A percentile compares a stretch with the other conserved stretches of the same genome.
Conservation (phyloP, 2,329 filamentous ascomycete species). For the Epichloe hybrida region DNA sequence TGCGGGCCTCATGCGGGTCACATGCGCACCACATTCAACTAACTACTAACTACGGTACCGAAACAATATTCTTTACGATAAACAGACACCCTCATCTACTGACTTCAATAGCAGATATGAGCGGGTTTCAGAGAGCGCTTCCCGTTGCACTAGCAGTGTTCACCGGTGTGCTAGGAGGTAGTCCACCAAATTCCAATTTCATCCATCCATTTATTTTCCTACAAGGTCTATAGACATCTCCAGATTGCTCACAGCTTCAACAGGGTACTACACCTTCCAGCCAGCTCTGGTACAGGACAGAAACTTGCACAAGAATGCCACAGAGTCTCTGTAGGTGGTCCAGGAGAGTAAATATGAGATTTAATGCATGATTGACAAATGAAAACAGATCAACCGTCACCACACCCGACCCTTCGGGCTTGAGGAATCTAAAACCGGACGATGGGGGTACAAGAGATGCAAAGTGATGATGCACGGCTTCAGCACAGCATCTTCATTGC, state of each 20-base stretch:
- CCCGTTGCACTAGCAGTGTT: conserved; percentile 23
- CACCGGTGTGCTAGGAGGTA: conserved; percentile 24
- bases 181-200: not conserved
- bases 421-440: not conserved
- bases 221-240: not conserved
- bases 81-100: not conserved
- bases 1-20: not conserved
- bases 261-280: conserved; percentile 25
- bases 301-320: conserved; percentile 4
- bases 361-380: not conserved
- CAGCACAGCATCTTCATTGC: not conserved
- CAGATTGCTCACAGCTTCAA: not conserved
- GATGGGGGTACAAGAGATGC: not conserved
- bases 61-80: no score
- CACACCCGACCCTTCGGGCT: not conserved
- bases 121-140: conserved; percentile 20
- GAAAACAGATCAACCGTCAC: not conserved
- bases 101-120: conserved; percentile 11
- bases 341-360: not conserved
- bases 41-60: not conserved
- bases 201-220: not conserved
- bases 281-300: conserved; percentile 18
- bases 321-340: not conserved
- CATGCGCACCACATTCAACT: not conserved
- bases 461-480: not conserved